Base-by-base conservation (phyloP, 495 filamentous ascomycete genomes). In the Penicillium turbatum region DNA sequence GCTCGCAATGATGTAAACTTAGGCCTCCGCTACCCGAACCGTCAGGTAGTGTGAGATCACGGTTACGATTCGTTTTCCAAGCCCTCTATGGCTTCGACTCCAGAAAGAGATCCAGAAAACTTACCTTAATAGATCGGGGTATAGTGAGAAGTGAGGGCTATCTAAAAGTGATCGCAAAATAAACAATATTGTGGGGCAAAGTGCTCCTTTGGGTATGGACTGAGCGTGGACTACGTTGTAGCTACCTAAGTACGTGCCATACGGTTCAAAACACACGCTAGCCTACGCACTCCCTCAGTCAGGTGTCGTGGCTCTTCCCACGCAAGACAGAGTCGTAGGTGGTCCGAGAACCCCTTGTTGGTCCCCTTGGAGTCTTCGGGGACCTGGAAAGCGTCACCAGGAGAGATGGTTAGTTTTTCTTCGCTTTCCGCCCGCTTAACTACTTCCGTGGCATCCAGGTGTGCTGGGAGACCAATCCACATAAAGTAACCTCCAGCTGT, bases 401-500 rank as follows among this genome's bases (percentile, higher is more conserved):
- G 69, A 0, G 80, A 84, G 8, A 92, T 68, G 16, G 83, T 68
- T 48, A 95, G 61, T 31, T 80, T 81, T 62, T 86, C 80, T 42
- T 84, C 74, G 3, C 70, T 62, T 59, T 72, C 65, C 6, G 82
- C 81, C 29, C 67, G 67, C 46, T 73, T 54, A 10, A 82, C 80
- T 12, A 95, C 72, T n/a, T 72, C 77, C 29, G 65, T 65, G 2
- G 82, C 83, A 17, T 61, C 67, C 10, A 83, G 59, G 5, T 65
- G 63, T 15, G 59, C 47, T 0, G 87, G 87, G 15, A 96, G 67
- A 8, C 71, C 69, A 15, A 93, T 61, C 89, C 90, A 96, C 31
- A 91, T 70, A 63, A 93, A 95, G 66, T 90, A 95, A 0, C 90
- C 90, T 0, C 90, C 90, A 0, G 69, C 67, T 6, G 67, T 50